These are phyloP conservation scores for Pseudopithomyces maydicus DNA, from an alignment of 2,329 filamentous ascomycete species.

Conservation along the genomic window DNA sequence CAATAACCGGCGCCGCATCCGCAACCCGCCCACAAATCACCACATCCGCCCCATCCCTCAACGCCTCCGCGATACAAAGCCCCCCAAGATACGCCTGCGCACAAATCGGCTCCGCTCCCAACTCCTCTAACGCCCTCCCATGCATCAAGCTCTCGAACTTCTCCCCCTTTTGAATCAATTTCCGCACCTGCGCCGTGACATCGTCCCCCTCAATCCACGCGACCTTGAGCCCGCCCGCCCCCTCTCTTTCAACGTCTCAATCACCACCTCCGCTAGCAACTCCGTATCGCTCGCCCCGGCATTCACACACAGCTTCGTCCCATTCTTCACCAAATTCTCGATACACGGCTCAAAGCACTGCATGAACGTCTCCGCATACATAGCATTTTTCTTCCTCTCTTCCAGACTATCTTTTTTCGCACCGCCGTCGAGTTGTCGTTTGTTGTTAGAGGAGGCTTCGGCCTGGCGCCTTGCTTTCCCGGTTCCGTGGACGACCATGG, in stretches of 20 bases:
- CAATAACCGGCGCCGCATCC: constrained; percentile 10
- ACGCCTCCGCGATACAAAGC: constrained; percentile 11
- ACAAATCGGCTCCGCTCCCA: constrained; percentile 12
- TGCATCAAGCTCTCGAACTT: constrained; percentile 47
- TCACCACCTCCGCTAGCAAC: constrained; percentile 6
- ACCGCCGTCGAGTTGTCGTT: background rate
- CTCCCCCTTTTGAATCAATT: constrained; percentile 40
- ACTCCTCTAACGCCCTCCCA: constrained; percentile 37
- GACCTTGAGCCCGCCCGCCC: constrained; percentile 2
- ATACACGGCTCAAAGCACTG: constrained; percentile 45
- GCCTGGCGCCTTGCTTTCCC: constrained; percentile 38
- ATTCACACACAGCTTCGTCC: constrained; percentile 5
- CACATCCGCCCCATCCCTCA: constrained; percentile 8
- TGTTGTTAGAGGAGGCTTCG: background rate
- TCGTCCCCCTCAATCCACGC: constrained; percentile 11
- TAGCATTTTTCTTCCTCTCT: constrained; percentile 29
- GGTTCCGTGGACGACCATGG: constrained; percentile 33
- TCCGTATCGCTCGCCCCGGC: constrained; percentile 12
- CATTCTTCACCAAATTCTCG: constrained; percentile 7
- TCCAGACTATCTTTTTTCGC: constrained; percentile 45
- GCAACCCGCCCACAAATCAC: constrained; percentile 34
- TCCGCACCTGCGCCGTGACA: constrained; percentile 37
- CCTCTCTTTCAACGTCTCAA: background rate
- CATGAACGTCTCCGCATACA: constrained; percentile 51
- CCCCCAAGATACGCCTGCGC: constrained; percentile 10